Base-by-base conservation (phyloP, 2,329 filamentous ascomycete genomes). In the Aspergillus tamarii region DNA sequence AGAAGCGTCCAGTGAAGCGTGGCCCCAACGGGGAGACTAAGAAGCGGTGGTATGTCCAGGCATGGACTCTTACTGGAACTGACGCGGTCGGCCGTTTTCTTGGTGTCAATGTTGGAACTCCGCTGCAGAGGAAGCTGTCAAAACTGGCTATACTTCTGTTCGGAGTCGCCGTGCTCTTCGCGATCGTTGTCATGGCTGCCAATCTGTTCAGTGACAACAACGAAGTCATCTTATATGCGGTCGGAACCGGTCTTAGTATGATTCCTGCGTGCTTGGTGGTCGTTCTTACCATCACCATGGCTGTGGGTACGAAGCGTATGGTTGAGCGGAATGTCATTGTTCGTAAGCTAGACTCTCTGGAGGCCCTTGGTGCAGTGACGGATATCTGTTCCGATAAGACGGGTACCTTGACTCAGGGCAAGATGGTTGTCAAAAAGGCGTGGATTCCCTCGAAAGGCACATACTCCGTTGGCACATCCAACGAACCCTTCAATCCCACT, bases 141-240 rank as follows among this genome's bases (percentile, higher is more conserved):
- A 85, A 85, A 72, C 83, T 91, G 57, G 88, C 88, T 50, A 81
- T 89, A 21, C 73, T 89, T 2, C 82, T 91, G 6, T 90, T 91
- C 70, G 82, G 82, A 55, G 83, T 89, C 57, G 88, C 88, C 7
- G 84, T 91, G 28, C 68, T 90, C 21, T 88, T 88, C 66, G 88
- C 88, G n/a, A 85, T 91, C 67, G 85, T 91, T 69, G 87, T 89
- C 26, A 82, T 91, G 55, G 88, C 82, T 30, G 86, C 88, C 64
- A 90, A 89, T 76, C 68, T 80, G 2, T 87, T 85, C 68, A 74
- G 78, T 32, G 72, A 73, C 30, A 74, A 79, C 32, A 79, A 82
- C 34, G 85, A 88, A 66, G 86, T 89, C 64, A 85, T 89, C 68
- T 87, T 88, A 64, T 87, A 88, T 64, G 85, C 84, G 16, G 84